Base-by-base conservation (phyloP, 805 yeast genomes). In the Vanderwaltozyma verrucispora region DNA sequence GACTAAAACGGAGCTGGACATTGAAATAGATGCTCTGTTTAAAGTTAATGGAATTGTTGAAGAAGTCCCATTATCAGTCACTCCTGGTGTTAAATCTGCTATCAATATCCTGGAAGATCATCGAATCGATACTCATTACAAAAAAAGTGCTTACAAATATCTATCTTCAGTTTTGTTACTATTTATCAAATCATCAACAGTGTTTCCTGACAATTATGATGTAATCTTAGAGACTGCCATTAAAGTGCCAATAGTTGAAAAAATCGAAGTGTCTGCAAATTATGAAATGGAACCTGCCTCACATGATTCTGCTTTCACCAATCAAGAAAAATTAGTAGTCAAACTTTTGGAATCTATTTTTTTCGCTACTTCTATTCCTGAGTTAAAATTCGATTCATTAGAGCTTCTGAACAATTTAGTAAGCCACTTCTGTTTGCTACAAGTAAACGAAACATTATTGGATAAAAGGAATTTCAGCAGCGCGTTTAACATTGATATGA, bases 81-180 rank as follows among this genome's bases (percentile, higher is more conserved):
- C 96, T 0, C 81, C 95, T 0, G 96, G 92, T 20, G 67, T 89
- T 5, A 71, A 74, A 28, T 73, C 89, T 3, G 96, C 96, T 0
- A 65, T 88, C 28, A 73, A 73, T 18, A 69, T 89, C 9, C 59
- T 92, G 36, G 82, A 80, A 40, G 88, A 85, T 51, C 73, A 75
- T 7, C 54, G 67, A 14, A 50, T 55, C 5, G 65, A 79, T 44
- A 56, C 68, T 6, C 83, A 80, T 45, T 85, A 86, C 55, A 68
- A 94, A 36, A 66, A 75, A 7, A 79, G 83, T 49, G 92, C 97
- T 0, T 89, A 74, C 67, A 69, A 74, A 33, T 83, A 86, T 46
- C 61, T 92, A 35, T 65, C 77, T 1, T 64, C 77, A 2, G 73
- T 83, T 5, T 62, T 86, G 48, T 72, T 79, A 49, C 63, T 89